phyloP scores from a whole-genome alignment of 305 asterid genomes.

The Fraxinus floribunda region DNA sequence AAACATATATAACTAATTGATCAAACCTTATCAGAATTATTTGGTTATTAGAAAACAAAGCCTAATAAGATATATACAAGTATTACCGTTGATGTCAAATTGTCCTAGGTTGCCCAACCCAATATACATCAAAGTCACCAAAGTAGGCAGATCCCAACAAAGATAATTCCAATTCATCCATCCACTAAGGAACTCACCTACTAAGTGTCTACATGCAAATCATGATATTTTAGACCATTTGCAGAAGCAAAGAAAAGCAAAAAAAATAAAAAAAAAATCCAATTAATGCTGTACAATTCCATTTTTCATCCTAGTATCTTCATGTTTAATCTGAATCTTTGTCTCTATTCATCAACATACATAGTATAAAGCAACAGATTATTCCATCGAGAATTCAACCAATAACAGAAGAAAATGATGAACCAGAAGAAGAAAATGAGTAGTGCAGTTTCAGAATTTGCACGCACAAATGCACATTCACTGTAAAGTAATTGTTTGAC shows the following conservation, averaged over 20 bases:
- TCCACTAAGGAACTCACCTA: conserved; percentile 52
- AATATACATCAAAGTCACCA: neutral
- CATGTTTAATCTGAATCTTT: conserved; percentile 63
- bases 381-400: conserved; percentile 21
- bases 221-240: conserved; percentile 51
- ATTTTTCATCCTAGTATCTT: conserved; percentile 44
- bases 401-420: conserved; percentile 52
- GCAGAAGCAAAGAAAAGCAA: conserved; percentile 24
- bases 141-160: conserved; percentile 4
- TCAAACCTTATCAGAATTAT: neutral
- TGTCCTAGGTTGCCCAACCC: conserved; percentile 7
- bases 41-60: neutral
- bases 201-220: conserved; percentile 55
- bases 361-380: conserved; percentile 33
- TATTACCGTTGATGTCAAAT: neutral
- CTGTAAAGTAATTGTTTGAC: conserved; percentile 70
- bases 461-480: conserved; percentile 61
- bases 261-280: neutral
- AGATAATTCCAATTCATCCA: conserved; percentile 55
- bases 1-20: neutral
- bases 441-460: conserved; percentile 55
- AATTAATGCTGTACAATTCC: conserved; percentile 6
- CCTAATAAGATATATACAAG: neutral
- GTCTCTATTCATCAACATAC: conserved; percentile 28
- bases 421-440: conserved; percentile 23